These are phyloP conservation scores for Mesostigma viride DNA, from an alignment of 139 green algal species.

Conservation along the genomic window DNA sequence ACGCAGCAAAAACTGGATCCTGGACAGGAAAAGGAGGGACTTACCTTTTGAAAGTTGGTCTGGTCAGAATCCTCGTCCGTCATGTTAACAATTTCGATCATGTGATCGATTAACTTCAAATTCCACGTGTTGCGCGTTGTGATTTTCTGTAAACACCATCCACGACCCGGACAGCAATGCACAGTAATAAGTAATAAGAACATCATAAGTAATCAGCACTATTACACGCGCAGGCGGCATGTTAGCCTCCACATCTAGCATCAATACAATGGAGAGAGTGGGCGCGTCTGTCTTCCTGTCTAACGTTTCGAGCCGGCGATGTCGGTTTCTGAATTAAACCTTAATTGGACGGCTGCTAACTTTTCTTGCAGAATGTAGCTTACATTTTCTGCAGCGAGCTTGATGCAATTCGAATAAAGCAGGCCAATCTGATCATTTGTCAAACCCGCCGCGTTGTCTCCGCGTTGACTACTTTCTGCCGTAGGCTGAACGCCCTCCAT, in stretches of 20 bases:
- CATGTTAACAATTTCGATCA: constrained; percentile 55
- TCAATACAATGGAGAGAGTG: too few species aligned
- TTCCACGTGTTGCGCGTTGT: constrained; percentile 65
- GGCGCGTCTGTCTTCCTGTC: too few species aligned
- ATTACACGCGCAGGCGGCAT: not conserved
- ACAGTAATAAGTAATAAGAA: not conserved
- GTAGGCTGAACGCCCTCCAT: too few species aligned
- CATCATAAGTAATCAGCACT: not conserved
- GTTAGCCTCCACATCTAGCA: constrained; percentile 25
- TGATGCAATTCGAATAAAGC: constrained; percentile 64
- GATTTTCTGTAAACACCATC: constrained; percentile 28
- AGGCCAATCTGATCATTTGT: constrained; percentile 22
- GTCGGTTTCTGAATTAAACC: too few species aligned
- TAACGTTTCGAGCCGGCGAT: too few species aligned
- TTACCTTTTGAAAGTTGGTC: constrained; percentile 75
- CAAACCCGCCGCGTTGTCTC: constrained; percentile 10
- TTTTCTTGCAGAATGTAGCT: too few species aligned
- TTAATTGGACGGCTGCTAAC: too few species aligned
- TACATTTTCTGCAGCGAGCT: constrained; percentile 59
- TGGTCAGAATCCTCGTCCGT: constrained; percentile 33
- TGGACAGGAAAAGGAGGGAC: not conserved
- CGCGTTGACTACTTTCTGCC: too few species aligned
- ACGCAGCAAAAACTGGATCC: not conserved
- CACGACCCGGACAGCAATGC: not conserved
- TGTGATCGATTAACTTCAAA: constrained; percentile 73